phyloP scores from a whole-genome alignment of 2,329 filamentous ascomycete genomes.

The Xylaria sp. region DNA sequence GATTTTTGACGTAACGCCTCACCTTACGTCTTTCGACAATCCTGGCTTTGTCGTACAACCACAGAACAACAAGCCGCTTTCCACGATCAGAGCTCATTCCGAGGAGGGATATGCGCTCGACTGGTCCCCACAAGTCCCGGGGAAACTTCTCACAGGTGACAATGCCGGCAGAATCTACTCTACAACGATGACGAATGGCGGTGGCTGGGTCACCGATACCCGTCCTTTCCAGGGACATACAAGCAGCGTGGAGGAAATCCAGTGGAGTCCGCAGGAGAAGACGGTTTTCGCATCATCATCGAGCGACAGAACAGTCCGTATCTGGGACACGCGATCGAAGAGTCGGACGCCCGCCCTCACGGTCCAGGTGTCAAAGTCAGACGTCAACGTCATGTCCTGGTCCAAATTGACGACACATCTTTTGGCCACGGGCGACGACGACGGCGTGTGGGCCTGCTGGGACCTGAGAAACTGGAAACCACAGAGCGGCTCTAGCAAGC shows the following conservation, averaged over 20 bases:
- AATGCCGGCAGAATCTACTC: slow-evolving; percentile 87
- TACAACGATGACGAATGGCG: slow-evolving; percentile 83
- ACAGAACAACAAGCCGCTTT: slow-evolving; percentile 85
- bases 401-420: slow-evolving; percentile 85
- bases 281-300: slow-evolving; percentile 95
- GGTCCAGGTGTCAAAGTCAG: slow-evolving; percentile 78
- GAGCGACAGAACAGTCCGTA: slow-evolving; percentile 89
- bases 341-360: slow-evolving; percentile 84
- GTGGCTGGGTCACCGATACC: slow-evolving; percentile 85
- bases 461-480: slow-evolving; percentile 97
- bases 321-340: slow-evolving; percentile 95
- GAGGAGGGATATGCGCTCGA: slow-evolving; percentile 95
- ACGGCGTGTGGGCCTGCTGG: slow-evolving; percentile 95
- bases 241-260: slow-evolving; percentile 87
- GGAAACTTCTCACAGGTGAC: slow-evolving; percentile 90
- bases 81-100: slow-evolving; percentile 88
- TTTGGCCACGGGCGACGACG: slow-evolving; percentile 88
- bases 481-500: slow-evolving; percentile 62
- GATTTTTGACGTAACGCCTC: slow-evolving; percentile 91
- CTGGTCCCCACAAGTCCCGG: slow-evolving; percentile 82
- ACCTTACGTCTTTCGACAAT: slow-evolving; percentile 86
- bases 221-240: slow-evolving; percentile 82
- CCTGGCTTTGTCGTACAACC: slow-evolving; percentile 80
- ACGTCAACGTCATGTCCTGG: slow-evolving; percentile 98
- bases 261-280: slow-evolving; percentile 93